Conservation (phyloP, 2,329 filamentous ascomycete species). For the Lachnellula cervina region DNA sequence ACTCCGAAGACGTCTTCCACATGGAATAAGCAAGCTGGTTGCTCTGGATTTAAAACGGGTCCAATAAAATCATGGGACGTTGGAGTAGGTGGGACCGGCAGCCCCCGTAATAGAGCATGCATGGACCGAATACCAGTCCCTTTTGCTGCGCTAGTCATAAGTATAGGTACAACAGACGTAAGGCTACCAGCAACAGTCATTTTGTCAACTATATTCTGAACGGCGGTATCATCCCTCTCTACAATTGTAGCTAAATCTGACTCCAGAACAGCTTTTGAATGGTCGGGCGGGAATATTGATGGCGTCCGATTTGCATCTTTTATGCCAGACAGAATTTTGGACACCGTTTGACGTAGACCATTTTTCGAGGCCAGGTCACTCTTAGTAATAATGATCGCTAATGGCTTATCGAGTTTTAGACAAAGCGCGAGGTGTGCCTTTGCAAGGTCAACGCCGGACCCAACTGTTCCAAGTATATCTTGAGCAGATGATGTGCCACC, state of each 20-base stretch:
- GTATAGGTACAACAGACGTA: slow-evolving; percentile 65
- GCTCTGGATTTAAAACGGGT: slow-evolving; percentile 49
- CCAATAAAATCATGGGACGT: slow-evolving; percentile 52
- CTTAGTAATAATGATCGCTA: slow-evolving; percentile 85
- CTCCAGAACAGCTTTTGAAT: slow-evolving; percentile 41
- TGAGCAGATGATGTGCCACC: slow-evolving; percentile 44
- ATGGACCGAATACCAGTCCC: slow-evolving; percentile 76
- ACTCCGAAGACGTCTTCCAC: slow-evolving; percentile 86
- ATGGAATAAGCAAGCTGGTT: slow-evolving; percentile 69
- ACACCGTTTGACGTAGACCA: slow-evolving; percentile 65
- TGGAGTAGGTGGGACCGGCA: slow-evolving; percentile 62
- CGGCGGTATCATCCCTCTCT: slow-evolving; percentile 50
- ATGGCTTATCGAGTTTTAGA: slow-evolving; percentile 69
- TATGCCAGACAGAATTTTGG: slow-evolving; percentile 68
- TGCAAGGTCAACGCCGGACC: slow-evolving; percentile 63
- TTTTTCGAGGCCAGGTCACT: slow-evolving; percentile 76
- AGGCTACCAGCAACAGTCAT: slow-evolving; percentile 39
- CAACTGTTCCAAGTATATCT: slow-evolving; percentile 46
- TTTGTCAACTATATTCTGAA: slow-evolving; percentile 49
- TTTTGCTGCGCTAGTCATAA: slow-evolving; percentile 81
- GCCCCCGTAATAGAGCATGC: slow-evolving; percentile 71
- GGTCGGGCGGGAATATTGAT: slow-evolving; percentile 60
- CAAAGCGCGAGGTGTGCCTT: slow-evolving; percentile 81
- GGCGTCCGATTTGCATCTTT: slow-evolving; percentile 73
- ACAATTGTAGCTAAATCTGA: slow-evolving; percentile 54